Evolutionary conservation across 1,284 basidiomycete species (phyloP).

Genomic region (Termitomyces sp.): DNA sequence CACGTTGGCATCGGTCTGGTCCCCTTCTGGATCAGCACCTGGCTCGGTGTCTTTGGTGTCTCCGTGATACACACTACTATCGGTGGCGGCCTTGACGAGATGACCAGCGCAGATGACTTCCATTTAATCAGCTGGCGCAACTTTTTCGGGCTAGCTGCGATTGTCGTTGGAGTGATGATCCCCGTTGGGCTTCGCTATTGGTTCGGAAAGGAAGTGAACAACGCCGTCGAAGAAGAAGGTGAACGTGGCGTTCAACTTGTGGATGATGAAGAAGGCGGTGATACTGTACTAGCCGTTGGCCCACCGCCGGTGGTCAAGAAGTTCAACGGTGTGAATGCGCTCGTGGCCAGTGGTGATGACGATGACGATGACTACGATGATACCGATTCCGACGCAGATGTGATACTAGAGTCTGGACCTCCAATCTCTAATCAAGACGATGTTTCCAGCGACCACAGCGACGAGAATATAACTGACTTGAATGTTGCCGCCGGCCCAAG

Average conservation of each 20-base stretch:
- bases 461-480: neutral
- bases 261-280: slow-evolving; percentile 33
- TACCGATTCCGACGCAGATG: slow-evolving; percentile 20
- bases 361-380: slow-evolving; percentile 55
- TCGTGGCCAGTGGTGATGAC: slow-evolving; percentile 41
- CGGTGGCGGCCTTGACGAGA: slow-evolving; percentile 88
- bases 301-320: slow-evolving; percentile 37
- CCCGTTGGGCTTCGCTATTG: slow-evolving; percentile 84
- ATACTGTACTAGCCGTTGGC: slow-evolving; percentile 48
- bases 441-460: slow-evolving; percentile 1
- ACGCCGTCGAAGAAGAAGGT: slow-evolving; percentile 41
- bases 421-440: slow-evolving; percentile 11
- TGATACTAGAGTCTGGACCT: slow-evolving; percentile 19
- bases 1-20: slow-evolving; percentile 86
- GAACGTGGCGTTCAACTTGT: slow-evolving; percentile 14
- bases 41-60: slow-evolving; percentile 88
- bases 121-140: slow-evolving; percentile 88
- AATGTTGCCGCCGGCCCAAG: slow-evolving; percentile 13
- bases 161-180: slow-evolving; percentile 87
- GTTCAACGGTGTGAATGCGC: slow-evolving; percentile 26
- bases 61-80: slow-evolving; percentile 95
- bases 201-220: slow-evolving; percentile 53
- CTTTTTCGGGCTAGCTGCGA: slow-evolving; percentile 75
- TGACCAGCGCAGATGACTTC: slow-evolving; percentile 92
- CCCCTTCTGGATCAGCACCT: slow-evolving; percentile 89